These are phyloP conservation scores for Leptographium lundbergii DNA, from an alignment of 2,329 filamentous ascomycete species.

Conservation along the genomic window DNA sequence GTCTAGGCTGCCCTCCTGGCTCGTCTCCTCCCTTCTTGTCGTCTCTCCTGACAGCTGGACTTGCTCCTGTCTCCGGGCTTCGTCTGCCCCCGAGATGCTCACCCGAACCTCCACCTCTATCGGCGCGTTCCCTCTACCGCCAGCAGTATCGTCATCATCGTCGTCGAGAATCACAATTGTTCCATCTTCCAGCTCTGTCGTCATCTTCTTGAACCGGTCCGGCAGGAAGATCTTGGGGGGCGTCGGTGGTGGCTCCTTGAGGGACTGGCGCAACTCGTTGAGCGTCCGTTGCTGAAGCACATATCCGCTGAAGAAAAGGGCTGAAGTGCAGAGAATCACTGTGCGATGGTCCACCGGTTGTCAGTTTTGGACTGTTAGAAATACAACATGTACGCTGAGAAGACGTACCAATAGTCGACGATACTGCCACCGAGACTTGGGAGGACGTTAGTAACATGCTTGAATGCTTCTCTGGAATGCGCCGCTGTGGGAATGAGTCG, in stretches of 20 bases:
- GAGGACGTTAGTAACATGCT: slow-evolving; percentile 51
- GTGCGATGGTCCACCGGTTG: not conserved
- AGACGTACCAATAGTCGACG: slow-evolving; percentile 47
- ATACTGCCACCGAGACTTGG: slow-evolving; percentile 57
- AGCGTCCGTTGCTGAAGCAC: slow-evolving; percentile 78
- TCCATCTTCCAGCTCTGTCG: slow-evolving; percentile 34
- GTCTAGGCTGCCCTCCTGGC: not conserved
- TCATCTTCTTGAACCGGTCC: slow-evolving; percentile 33
- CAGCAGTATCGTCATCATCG: slow-evolving; percentile 15
- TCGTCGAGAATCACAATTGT: slow-evolving; percentile 27
- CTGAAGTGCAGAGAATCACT: slow-evolving; percentile 67
- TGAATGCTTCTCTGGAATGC: not conserved
- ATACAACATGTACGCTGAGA: not conserved
- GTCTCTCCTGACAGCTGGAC: not conserved
- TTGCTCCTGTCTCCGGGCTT: not conserved
- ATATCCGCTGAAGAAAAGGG: slow-evolving; percentile 82
- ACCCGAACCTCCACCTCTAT: slow-evolving; percentile 24
- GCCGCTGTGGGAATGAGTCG: not conserved
- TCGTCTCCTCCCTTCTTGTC: not conserved
- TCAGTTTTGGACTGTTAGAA: not conserved
- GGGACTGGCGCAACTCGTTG: slow-evolving; percentile 59
- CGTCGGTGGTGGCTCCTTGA: slow-evolving; percentile 38
- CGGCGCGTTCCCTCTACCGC: slow-evolving; percentile 11
- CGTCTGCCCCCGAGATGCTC: slow-evolving; percentile 8
- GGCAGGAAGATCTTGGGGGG: slow-evolving; percentile 37